These are phyloP conservation scores for Trichomonas tenax DNA, from an alignment of 208 protist genomes.

Conservation along the genomic window DNA sequence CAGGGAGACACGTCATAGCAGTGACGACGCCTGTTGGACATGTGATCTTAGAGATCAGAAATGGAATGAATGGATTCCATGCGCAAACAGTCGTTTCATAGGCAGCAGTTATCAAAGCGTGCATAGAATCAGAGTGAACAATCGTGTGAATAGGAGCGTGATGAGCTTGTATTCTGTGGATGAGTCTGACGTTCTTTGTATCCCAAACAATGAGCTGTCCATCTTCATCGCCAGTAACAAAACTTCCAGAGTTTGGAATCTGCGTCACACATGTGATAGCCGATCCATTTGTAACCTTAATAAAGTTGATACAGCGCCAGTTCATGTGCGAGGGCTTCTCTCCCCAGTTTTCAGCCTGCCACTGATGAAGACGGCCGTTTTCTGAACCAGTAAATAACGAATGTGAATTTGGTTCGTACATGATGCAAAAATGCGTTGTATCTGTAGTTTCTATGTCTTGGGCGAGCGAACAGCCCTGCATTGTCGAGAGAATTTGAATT, in stretches of 20 bases:
- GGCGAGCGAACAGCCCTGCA: not conserved
- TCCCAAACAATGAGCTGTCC: not conserved
- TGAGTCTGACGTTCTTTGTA: not conserved
- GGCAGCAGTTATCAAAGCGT: not conserved
- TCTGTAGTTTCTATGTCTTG: not conserved
- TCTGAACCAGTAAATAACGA: not conserved
- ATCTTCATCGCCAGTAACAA: not conserved
- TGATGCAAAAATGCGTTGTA: not conserved
- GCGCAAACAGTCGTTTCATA: not conserved
- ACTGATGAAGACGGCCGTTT: not conserved
- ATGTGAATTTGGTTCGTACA: not conserved
- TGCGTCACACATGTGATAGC: not conserved
- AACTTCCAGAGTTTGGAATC: not conserved
- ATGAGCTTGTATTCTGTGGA: not conserved
- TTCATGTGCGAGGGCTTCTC: conserved; percentile 17
- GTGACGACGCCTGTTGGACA: conserved; percentile 8
- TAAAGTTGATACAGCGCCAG: not conserved
- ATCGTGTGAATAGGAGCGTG: not conserved
- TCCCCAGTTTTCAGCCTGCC: not conserved
- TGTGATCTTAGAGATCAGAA: not conserved
- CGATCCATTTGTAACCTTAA: not conserved
- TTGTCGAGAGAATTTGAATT: not conserved
- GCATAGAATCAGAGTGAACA: not conserved
- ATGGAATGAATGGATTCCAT: conserved; percentile 21
- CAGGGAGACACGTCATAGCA: not conserved